Percentiles rank a stretch among this genome's conserved stretches.
Conservation (phyloP, 1,139 yeast genomes). For the Suhomyces choctaworum region DNA sequence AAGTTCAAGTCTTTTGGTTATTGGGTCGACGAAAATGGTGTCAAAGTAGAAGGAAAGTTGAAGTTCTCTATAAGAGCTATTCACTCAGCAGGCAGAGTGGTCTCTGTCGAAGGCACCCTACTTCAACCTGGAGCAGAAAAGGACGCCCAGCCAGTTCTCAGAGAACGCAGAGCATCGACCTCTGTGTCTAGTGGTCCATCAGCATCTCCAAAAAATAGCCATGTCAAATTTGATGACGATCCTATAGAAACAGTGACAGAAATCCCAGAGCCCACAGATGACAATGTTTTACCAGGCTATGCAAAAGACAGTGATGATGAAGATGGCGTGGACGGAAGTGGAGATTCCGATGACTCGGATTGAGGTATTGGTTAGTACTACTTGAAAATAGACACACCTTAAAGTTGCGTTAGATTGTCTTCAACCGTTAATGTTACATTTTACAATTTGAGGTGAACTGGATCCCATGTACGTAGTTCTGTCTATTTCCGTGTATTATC, state of each 20-base stretch:
- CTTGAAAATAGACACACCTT: too few species aligned
- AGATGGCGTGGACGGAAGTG: constrained; percentile 20
- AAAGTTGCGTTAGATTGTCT: too few species aligned
- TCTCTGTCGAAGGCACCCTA: constrained; percentile 84
- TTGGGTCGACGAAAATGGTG: constrained; percentile 79
- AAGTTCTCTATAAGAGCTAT: constrained; percentile 71
- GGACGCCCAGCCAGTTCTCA: constrained; percentile 54
- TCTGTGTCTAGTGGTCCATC: constrained; percentile 11
- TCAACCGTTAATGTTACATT: too few species aligned
- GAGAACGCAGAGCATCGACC: constrained; percentile 31
- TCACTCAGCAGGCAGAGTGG: constrained; percentile 76
- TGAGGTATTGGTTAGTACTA: neutral
- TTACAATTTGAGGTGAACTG: too few species aligned
- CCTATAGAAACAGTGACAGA: constrained; percentile 22
- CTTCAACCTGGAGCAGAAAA: constrained; percentile 59
- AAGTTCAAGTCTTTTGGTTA: constrained; percentile 66
- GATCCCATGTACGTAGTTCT: constrained; percentile 1
- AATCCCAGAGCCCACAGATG: constrained; percentile 26
- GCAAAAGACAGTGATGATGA: constrained; percentile 24
- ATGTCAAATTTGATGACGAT: constrained; percentile 47
- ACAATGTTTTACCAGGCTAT: constrained; percentile 19
- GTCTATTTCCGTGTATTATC: constrained; percentile 3
- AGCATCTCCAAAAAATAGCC: constrained; percentile 25
- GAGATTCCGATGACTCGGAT: constrained; percentile 16
- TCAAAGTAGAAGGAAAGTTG: constrained; percentile 77